Percentiles rank a stretch among this genome's conserved stretches.
These are phyloP conservation scores for Lyophyllum decastes DNA, from an alignment of 768 basidiomycete species.

Conservation along the genomic window DNA sequence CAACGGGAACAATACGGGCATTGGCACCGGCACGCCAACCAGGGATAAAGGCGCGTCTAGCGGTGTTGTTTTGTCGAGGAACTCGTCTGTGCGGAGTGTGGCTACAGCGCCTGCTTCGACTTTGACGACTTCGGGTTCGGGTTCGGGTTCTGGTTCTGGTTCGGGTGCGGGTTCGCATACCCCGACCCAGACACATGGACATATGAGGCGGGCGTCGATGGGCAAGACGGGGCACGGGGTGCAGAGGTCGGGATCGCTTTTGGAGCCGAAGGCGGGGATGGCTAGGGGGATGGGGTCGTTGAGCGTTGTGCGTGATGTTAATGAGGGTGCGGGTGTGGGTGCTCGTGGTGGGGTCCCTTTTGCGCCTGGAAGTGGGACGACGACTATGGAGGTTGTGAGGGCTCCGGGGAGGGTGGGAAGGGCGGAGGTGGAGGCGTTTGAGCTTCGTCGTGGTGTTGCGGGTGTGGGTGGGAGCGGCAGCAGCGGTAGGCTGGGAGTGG, in stretches of 20 bases:
- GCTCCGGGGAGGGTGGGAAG: constrained; percentile 48
- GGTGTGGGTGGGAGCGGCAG: neutral
- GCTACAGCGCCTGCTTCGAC: constrained; percentile 26
- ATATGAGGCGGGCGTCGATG: constrained; percentile 11
- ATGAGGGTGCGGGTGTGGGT: neutral
- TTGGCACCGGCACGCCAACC: no score
- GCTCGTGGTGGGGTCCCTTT: neutral
- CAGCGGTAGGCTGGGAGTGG: constrained; percentile 1
- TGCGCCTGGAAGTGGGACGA: constrained; percentile 15
- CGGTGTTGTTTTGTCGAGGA: no score
- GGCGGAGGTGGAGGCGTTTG: constrained; percentile 19
- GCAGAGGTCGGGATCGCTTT: constrained; percentile 17
- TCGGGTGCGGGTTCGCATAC: no score
- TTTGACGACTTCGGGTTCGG: neutral
- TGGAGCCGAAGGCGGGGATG: no score
- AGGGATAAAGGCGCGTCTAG: no score
- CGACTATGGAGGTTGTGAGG: constrained; percentile 38
- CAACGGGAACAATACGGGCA: no score
- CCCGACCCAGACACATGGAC: no score
- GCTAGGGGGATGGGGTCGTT: constrained; percentile 51
- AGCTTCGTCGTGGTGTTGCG: no score
- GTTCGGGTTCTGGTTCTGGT: no score
- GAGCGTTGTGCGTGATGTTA: constrained; percentile 16
- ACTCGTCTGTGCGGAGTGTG: constrained; percentile 32
- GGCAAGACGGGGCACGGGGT: constrained; percentile 12